Evolutionary conservation across 108 stramenopile genomes (phyloP), one percentile per base, ranked within the genome.

Genomic region (Nitzschia putrida): DNA sequence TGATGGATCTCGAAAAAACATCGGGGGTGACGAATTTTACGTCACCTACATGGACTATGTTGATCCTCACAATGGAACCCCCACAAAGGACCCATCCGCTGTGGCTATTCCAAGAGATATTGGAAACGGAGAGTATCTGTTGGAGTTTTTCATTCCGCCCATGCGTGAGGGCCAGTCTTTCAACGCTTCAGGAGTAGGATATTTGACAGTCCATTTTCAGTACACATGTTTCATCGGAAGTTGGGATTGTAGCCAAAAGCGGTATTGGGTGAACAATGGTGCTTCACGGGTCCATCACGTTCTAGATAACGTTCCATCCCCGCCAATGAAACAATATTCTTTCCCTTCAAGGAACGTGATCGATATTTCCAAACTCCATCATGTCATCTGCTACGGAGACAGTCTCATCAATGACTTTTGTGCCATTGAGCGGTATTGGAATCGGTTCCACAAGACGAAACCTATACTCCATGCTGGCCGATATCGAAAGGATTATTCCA

Each of bases 401-500:
- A 61, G 59, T 16, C 63, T 16, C 43, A 68, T 5, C 67, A 69
- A 54, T 67, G 74, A 20, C 29, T 34, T 34, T 34, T 34, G 29
- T 34, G 29, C 29, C 29, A 34, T 34, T 34, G 29, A 34, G 29
- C 74, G 67, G 21, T 69, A 76, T 61, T 69, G 69, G 34, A 74
- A 74, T 34, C 65, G 73, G 5, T 69, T 63, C 51, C 69, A 76
- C 74, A 69, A 64, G 34, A 63, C 63, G n/a, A 67, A 69, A 34
- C 59, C 58, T 11, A 68, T 69, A 37, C 58, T 76, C 18, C 21
- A 39, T 10, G 37, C 60, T 3, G 74, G 66, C 14, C 67, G 29
- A 49, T 76, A 25, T 44, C 60, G 22, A 29, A 65, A 20, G 57
- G 57, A 23, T 21, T 76, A 40, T 69, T 63, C 42, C 37, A 34